phyloP scores from a whole-genome alignment of 179 eudicot species.

The Beta lomatogona region DNA sequence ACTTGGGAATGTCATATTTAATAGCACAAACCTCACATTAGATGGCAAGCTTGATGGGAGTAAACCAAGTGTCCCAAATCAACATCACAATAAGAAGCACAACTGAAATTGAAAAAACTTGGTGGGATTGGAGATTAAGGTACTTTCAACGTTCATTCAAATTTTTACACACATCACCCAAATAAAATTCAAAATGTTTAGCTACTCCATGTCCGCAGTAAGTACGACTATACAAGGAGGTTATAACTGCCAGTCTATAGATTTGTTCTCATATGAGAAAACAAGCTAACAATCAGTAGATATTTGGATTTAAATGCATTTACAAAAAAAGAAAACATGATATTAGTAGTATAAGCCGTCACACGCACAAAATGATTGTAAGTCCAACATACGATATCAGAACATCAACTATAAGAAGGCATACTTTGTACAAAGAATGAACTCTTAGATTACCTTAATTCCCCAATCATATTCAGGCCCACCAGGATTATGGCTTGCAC shows the following conservation, averaged over 20 bases:
- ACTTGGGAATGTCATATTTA: neutral
- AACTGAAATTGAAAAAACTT: neutral
- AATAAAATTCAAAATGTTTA: neutral
- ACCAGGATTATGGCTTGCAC: slow-evolving; percentile 99
- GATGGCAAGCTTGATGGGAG: neutral
- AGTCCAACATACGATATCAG: neutral
- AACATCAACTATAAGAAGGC: neutral
- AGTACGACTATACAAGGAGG: neutral
- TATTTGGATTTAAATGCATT: neutral
- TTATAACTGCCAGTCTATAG: neutral
- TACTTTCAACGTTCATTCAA: neutral
- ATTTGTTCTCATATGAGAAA: neutral
- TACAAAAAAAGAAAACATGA: neutral
- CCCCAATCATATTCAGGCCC: slow-evolving; percentile 99
- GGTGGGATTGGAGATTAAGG: neutral
- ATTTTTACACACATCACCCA: neutral
- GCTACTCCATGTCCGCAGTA: neutral
- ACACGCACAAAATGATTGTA: neutral
- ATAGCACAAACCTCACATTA: neutral
- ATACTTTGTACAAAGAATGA: neutral
- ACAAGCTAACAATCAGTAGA: neutral
- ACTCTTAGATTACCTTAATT: slow-evolving; percentile 65
- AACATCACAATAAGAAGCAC: neutral
- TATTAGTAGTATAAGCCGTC: neutral
- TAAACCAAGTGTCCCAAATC: neutral